Evolutionary conservation across 2,329 filamentous ascomycete species (phyloP), one percentile per base, ranked within the genome.

Genomic region (Alternaria triticimaculans): DNA sequence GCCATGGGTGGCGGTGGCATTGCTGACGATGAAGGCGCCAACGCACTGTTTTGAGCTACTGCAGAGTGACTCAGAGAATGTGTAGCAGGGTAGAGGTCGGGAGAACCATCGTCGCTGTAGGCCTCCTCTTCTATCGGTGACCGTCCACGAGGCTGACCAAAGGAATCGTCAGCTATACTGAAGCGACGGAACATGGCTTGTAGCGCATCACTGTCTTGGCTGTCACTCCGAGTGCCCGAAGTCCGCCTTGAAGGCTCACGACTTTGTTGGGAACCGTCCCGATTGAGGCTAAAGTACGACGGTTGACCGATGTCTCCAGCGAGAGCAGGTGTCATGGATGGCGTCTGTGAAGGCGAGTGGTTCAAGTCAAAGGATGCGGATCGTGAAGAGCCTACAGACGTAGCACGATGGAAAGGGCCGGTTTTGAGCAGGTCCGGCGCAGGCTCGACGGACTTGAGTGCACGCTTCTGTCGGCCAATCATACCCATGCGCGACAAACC

Each of bases 401-500:
- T 88, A 5, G 93, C 91, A 56, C 94, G 89, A 60, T 90, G 92
- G 81, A 98, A 98, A 0, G 95, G 93, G 0, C 95, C 94, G 73
- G 96, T 90, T 77, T 97, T 97, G 46, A 98, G 86, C 12, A 99
- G 84, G 82, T 99, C 96, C 1, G 96, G 96, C 1, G 90, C 94
- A n/a, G 91, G 89, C 68, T 99, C 95, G 33, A 67, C 60, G 26
- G 89, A 76, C 87, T 89, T 96, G 51, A 97, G 85, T 21, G 95
- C 93, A 73, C 96, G 90, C 83, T 99, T 98, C 81, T 99, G 96
- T 73, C 96, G 92, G 63, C 96, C 96, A 65, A 99, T 92, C 67
- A 99, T 85, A 77, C 96, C 96, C 95, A 99, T 98, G 26, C 96
- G 90, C 12, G 96, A 99, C 25, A 99, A 85, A 64, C 96, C 96